Evolutionary conservation across 305 asterid species (phyloP), one percentile per base, ranked within the genome.

Genomic region (Petunia hybrid): DNA sequence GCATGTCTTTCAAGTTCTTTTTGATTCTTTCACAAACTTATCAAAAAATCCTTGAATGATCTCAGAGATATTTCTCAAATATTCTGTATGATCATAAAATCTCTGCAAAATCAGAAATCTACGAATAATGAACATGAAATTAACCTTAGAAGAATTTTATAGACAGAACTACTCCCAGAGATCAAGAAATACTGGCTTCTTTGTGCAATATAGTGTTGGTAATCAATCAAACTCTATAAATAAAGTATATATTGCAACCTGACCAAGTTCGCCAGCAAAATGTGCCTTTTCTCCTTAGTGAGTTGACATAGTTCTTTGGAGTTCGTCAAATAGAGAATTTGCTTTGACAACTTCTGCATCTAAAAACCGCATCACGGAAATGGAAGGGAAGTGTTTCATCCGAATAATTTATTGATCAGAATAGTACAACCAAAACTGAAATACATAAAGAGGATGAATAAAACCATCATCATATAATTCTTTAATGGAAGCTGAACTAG

Each of bases 231-330:
- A 51, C 56, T 51, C 56, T 51, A 51, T 22, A 67, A 51, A 40
- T 48, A 4, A 78, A 78, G 31, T 65, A 12, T 56, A 64, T 39
- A 64, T 68, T 77, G 80, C 80, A 85, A 93, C 98, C 95, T 93
- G 88, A 14, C 93, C 94, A 80, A 93, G 95, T 84, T 92, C 97
- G 84, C 91, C 85, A 8, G 94, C 91, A 82, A 93, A 90, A 67
- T 80, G 86, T 38, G 95, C 88, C 83, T 87, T 86, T 90, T 93
- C 95, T 78, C 89, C 92, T 78, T 90, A 94, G 70, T 92, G 95
- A 73, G 82, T 80, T 45, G 93, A 89, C 31, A 93, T 55, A 71
- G 85, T 82, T 69, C 86, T 85, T 48, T 89, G 93, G 87, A 93
- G 98, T 51, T 90, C 93, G 76, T 89, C 88, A 80, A 91, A 90